Evolutionary conservation across 2,329 filamentous ascomycete genomes (phyloP).

Genomic region (Lachnellula arida): DNA sequence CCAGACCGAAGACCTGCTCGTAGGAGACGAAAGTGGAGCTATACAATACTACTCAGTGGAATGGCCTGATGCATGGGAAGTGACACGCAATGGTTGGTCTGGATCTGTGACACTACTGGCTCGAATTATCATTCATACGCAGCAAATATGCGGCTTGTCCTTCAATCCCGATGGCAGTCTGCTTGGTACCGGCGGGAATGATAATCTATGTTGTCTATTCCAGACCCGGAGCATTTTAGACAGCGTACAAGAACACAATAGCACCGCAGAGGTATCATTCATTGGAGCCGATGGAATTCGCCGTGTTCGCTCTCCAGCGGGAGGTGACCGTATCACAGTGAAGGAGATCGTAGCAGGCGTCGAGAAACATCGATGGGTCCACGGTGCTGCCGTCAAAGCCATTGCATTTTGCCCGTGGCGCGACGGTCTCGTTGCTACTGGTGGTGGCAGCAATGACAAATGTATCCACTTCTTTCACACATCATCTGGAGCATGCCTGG

Average conservation of each 20-base stretch:
- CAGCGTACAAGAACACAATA: slow-evolving; percentile 5
- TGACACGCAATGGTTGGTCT: slow-evolving; percentile 63
- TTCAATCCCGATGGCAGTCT: slow-evolving; percentile 74
- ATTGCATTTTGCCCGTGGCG: slow-evolving; percentile 98
- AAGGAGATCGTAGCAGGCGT: slow-evolving; percentile 48
- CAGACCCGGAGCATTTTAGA: slow-evolving; percentile 38
- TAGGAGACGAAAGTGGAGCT: slow-evolving; percentile 78
- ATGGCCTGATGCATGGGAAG: slow-evolving; percentile 66
- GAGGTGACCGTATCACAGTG: slow-evolving; percentile 33
- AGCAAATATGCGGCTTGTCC: slow-evolving; percentile 89
- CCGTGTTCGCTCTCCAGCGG: slow-evolving; percentile 23
- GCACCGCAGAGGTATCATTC: slow-evolving; percentile 17
- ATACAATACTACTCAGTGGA: slow-evolving; percentile 88
- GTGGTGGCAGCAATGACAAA: slow-evolving; percentile 89
- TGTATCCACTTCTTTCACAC: slow-evolving; percentile 96
- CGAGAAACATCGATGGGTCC: slow-evolving; percentile 68
- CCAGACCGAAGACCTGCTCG: slow-evolving; percentile 74
- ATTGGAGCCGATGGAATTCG: slow-evolving; percentile 27
- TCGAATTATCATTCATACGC: slow-evolving; percentile 71
- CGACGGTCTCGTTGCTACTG: slow-evolving; percentile 78
- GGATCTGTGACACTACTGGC: slow-evolving; percentile 75
- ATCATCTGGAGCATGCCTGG: slow-evolving; percentile 73
- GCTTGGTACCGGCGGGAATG: slow-evolving; percentile 88
- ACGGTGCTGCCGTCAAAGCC: slow-evolving; percentile 89
- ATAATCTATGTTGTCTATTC: slow-evolving; percentile 84